These are phyloP conservation scores for Jaltomata sinuosa DNA, from an alignment of 257 asterid species.

Conservation along the genomic window DNA sequence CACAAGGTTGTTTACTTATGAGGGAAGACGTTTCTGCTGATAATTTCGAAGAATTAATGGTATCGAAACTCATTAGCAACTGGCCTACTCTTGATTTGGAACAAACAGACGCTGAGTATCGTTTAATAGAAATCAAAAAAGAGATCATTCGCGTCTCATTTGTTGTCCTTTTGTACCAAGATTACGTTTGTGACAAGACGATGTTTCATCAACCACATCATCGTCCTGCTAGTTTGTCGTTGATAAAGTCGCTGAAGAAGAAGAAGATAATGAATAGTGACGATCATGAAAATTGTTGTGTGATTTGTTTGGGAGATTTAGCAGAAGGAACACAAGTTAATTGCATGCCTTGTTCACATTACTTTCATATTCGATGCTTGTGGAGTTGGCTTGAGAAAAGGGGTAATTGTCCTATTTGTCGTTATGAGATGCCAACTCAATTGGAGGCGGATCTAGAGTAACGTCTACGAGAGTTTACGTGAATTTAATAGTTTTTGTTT, in stretches of 20 bases:
- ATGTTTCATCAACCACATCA: too few species aligned
- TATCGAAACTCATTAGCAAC: not conserved
- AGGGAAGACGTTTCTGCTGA: not conserved
- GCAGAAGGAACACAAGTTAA: not conserved
- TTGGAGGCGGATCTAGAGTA: too few species aligned
- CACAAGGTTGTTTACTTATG: not conserved
- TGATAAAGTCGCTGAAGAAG: not conserved
- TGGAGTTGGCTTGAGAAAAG: not conserved
- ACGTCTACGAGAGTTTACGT: too few species aligned
- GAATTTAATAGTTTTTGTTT: too few species aligned
- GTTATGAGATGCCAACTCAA: not conserved
- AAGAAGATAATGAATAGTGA: not conserved
- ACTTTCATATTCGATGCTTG: not conserved
- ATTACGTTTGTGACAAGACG: not conserved
- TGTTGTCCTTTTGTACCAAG: not conserved
- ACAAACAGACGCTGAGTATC: too few species aligned
- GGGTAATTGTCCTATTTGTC: not conserved
- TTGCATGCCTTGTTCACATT: not conserved
- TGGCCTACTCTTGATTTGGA: not conserved
- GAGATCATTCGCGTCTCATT: too few species aligned
- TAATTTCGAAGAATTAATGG: not conserved
- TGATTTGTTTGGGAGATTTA: not conserved
- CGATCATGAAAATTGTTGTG: not conserved
- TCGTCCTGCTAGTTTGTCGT: not conserved
- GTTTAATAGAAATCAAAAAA: not conserved